Evolutionary conservation across 2,329 filamentous ascomycete genomes (phyloP).

Genomic region (Trichophaea hybrida): DNA sequence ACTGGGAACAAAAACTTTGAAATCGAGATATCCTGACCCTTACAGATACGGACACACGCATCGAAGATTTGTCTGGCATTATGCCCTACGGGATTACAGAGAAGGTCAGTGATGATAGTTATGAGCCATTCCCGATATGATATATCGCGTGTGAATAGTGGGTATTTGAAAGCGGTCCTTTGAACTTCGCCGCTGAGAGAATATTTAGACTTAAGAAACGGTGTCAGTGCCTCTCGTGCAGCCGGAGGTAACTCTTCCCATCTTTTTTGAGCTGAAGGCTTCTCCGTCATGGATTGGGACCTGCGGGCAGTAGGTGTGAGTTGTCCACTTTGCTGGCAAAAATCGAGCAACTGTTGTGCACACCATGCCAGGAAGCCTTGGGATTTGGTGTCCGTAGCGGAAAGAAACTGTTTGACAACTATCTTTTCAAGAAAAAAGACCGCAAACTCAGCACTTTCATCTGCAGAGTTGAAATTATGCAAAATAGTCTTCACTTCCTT

Average conservation of each 20-base stretch:
- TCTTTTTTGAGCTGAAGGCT: constrained; percentile 38
- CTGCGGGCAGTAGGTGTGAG: neutral
- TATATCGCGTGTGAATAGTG: constrained; percentile 55
- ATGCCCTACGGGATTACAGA: constrained; percentile 59
- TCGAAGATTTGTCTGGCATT: constrained; percentile 67
- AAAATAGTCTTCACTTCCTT: constrained; percentile 73
- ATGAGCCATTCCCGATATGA: constrained; percentile 72
- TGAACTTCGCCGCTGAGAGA: constrained; percentile 48
- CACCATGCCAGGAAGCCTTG: constrained; percentile 88
- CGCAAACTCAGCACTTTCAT: constrained; percentile 74
- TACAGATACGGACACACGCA: constrained; percentile 66
- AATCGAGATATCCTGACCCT: constrained; percentile 71
- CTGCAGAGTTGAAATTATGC: constrained; percentile 53
- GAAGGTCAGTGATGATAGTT: constrained; percentile 63
- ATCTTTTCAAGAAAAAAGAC: constrained; percentile 75
- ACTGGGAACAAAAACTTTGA: constrained; percentile 83
- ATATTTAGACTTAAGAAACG: constrained; percentile 77
- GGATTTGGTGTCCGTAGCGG: constrained; percentile 69
- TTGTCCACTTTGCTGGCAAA: constrained; percentile 38
- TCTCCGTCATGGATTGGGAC: constrained; percentile 5
- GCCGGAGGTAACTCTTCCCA: constrained; percentile 67
- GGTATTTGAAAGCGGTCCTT: constrained; percentile 49
- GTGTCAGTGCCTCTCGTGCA: constrained; percentile 67
- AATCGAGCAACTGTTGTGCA: constrained; percentile 79
- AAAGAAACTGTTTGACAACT: constrained; percentile 80